A percentile compares a stretch with the other conserved stretches of the same genome.
phyloP scores from a whole-genome alignment of 2,329 filamentous ascomycete species.

The Pseudopithomyces chartarum region DNA sequence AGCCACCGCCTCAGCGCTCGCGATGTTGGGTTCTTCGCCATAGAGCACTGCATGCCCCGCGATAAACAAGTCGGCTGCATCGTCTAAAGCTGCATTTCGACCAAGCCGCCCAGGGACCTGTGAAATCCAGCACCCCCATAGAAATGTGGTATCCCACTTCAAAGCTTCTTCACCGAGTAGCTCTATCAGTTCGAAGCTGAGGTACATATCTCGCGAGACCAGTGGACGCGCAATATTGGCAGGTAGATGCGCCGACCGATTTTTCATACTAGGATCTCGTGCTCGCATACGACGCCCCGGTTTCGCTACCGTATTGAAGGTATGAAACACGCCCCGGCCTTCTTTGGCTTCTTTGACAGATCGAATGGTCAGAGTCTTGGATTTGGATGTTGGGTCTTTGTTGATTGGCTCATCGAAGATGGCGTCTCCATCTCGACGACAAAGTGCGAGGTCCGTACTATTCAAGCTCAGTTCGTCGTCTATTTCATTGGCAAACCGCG shows the following conservation, averaged over 20 bases:
- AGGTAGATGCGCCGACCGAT: not conserved
- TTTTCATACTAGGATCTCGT: not conserved
- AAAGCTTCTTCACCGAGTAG: not conserved
- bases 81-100: conserved; percentile 2
- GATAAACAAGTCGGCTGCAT: conserved; percentile 4
- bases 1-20: not conserved
- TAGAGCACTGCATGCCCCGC: not conserved
- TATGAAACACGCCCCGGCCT: conserved; percentile 4
- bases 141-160: conserved; percentile 1
- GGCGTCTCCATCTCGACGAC: conserved; percentile 52
- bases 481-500: not conserved
- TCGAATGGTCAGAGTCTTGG: not conserved
- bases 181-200: not conserved
- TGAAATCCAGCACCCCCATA: conserved; percentile 3
- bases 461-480: not conserved
- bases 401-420: conserved; percentile 55
- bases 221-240: not conserved
- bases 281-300: not conserved
- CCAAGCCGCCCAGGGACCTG: conserved; percentile 5
- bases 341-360: conserved; percentile 3
- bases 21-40: not conserved
- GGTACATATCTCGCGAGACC: not conserved
- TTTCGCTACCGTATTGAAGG: not conserved
- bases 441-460: not conserved
- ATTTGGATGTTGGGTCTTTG: conserved; percentile 43